These are phyloP conservation scores for Alternaria sp. DNA, from an alignment of 2,329 filamentous ascomycete species.

Conservation along the genomic window DNA sequence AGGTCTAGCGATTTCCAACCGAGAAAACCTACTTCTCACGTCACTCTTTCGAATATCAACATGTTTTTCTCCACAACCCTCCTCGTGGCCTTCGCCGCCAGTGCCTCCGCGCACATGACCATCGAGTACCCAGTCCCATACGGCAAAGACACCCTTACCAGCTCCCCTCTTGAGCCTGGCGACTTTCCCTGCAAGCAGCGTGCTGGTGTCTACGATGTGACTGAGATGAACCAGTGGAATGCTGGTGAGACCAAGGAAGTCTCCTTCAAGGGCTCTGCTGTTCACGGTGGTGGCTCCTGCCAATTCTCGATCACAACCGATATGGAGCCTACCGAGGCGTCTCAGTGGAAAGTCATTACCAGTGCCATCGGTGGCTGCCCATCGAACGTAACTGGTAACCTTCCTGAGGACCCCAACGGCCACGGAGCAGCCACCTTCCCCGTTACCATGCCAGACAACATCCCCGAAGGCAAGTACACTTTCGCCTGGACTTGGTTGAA, in stretches of 20 bases:
- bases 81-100: conserved; percentile 63
- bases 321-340: conserved; percentile 64
- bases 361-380: conserved; percentile 88
- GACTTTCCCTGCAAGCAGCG: conserved; percentile 86
- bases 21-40: conserved; percentile 27
- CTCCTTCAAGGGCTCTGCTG: conserved; percentile 60
- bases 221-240: conserved; percentile 64
- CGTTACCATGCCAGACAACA: conserved; percentile 74
- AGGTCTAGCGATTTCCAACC: conserved; percentile 48
- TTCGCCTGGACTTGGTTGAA: conserved; percentile 97
- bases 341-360: conserved; percentile 88
- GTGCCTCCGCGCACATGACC: conserved; percentile 76
- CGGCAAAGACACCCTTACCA: conserved; percentile 59
- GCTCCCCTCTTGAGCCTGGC: conserved; percentile 67
- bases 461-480: conserved; percentile 77
- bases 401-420: no score
- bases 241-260: conserved; percentile 66
- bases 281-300: conserved; percentile 92
- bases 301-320: conserved; percentile 85
- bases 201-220: conserved; percentile 60
- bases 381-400: conserved; percentile 59
- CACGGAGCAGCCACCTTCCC: conserved; percentile 70
- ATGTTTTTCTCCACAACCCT: no score
- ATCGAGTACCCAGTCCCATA: conserved; percentile 70
- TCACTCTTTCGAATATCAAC: conserved; percentile 44